Conservation (phyloP, 176 grass and related monocot genomes). For the Raddia guianensis region DNA sequence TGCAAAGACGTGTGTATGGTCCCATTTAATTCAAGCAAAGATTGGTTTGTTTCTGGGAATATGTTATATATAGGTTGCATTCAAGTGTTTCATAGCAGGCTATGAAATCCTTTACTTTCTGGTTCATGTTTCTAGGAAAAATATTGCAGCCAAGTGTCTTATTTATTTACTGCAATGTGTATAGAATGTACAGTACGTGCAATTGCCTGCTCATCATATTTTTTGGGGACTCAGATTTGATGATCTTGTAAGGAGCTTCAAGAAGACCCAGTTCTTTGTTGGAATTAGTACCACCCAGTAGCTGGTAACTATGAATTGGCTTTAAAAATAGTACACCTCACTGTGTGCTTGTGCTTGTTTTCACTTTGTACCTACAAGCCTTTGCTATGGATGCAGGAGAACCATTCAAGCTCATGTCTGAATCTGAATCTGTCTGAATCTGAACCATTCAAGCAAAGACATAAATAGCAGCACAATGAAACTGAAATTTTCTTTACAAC, state of each 20-base stretch:
- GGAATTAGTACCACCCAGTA: neutral
- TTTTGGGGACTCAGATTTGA: constrained; percentile 71
- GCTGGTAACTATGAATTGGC: neutral
- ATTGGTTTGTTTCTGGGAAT: no score
- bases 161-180: neutral
- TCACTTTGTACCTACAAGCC: neutral
- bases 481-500: no score
- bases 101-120: constrained; percentile 25
- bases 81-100: neutral
- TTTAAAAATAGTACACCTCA: neutral
- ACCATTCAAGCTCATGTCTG: no score
- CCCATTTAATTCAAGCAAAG: no score
- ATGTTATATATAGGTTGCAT: neutral
- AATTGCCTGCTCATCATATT: neutral
- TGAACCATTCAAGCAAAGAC: no score
- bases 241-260: constrained; percentile 77
- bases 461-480: no score
- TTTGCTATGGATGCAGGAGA: no score
- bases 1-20: no score
- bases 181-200: neutral
- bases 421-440: no score
- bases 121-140: neutral
- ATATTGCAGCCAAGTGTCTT: neutral
- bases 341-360: neutral
- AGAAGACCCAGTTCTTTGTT: constrained; percentile 46